A percentile compares a stretch with the other conserved stretches of the same genome.
phyloP scores from a whole-genome alignment of 2,329 filamentous ascomycete species.

The Chaetomium olivaceum region DNA sequence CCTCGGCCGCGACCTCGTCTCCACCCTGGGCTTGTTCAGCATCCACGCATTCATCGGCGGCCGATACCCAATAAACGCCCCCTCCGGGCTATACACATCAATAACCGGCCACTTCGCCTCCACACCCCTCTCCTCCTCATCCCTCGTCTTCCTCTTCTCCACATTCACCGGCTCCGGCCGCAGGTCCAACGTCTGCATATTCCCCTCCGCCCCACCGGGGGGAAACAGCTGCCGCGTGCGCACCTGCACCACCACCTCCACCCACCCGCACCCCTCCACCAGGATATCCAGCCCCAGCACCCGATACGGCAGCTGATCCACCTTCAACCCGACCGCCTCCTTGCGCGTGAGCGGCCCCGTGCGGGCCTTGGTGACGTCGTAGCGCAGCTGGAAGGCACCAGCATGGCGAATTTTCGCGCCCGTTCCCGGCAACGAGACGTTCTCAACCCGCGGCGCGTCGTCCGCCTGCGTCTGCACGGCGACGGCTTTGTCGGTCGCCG shows the following conservation, averaged over 20 bases:
- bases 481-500: slow-evolving; percentile 76
- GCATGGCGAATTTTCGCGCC: slow-evolving; percentile 65
- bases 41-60: slow-evolving; percentile 72
- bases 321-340: slow-evolving; percentile 61
- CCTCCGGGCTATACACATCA: slow-evolving; percentile 82
- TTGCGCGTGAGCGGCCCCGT: slow-evolving; percentile 70
- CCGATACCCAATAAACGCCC: slow-evolving; percentile 71
- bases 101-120: slow-evolving; percentile 65
- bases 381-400: slow-evolving; percentile 70
- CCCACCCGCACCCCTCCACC: slow-evolving; percentile 90
- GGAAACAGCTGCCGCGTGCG: slow-evolving; percentile 55
- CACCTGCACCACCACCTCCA: slow-evolving; percentile 83
- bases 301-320: slow-evolving; percentile 73
- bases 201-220: slow-evolving; percentile 9
- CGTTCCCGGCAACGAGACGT: slow-evolving; percentile 61
- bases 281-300: slow-evolving; percentile 82
- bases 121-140: slow-evolving; percentile 14
- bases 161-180: slow-evolving; percentile 30
- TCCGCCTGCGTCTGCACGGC: slow-evolving; percentile 67
- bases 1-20: slow-evolving; percentile 58
- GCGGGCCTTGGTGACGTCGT: slow-evolving; percentile 80
- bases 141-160: slow-evolving; percentile 27
- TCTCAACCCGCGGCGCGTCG: slow-evolving; percentile 57
- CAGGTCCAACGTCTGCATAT: slow-evolving; percentile 36
- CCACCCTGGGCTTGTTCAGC: slow-evolving; percentile 57